Evolutionary conservation across 2,329 filamentous ascomycete species (phyloP), one percentile per base, ranked within the genome.

Genomic region (Eutypella sp.): DNA sequence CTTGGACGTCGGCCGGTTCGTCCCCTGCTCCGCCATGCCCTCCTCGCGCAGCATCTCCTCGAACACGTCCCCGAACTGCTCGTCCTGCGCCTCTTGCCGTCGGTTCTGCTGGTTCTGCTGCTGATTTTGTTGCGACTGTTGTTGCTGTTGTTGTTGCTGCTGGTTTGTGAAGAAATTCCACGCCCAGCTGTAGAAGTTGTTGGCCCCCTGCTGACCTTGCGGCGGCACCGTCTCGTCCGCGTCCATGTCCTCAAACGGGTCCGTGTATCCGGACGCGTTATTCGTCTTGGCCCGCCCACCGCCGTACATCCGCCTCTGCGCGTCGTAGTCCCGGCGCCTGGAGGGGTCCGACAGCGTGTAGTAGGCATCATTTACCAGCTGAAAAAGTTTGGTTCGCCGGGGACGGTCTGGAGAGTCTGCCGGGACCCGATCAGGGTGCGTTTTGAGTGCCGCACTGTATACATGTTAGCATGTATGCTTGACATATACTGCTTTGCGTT

Each of bases 291-390:
- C 18, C 25, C 41, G 60, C n/a, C 60, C 54, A 46, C 68, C 68
- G n/a, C 73, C 71, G 60, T 79, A 80, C 56, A 81, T 79, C 42
- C 61, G 69, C 31, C 86, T 79, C 48, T 89, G 82, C 44, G 79
- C 74, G 62, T 97, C 92, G 70, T 96, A 97, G 48, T 96, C 89
- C 50, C 82, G 77, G 44, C 92, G 82, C 23, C 92, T 81, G 0
- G 74, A 69, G 8, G 84, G 63, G 64, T 97, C 91, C 0, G 88
- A 95, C 23, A 97, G 82, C 0, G 88, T 91, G 67, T 89, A 95
- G 74, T 95, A 96, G 51, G 90, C 89, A 62, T 95, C 90, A 70
- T 95, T 95, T 60, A 96, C 87, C 54, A 87, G 81, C 67, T 96
- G 90, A 72, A 96, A 96, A 63, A 85, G 85, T 61, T 87, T 87